phyloP scores from a whole-genome alignment of 75 land plant genomes.

The Cryptomeria japonica region DNA sequence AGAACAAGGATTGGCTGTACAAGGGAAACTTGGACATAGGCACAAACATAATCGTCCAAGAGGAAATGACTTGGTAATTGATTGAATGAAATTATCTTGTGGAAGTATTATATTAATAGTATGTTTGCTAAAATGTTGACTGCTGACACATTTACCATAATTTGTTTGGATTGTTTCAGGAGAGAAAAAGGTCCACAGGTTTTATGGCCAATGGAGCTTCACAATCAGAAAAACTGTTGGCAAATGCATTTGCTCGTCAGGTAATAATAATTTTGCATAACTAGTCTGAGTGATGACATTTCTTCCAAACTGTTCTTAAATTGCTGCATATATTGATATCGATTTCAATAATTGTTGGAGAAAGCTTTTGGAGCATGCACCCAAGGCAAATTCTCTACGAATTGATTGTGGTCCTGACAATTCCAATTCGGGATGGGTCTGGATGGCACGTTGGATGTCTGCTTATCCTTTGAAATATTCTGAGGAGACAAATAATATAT shows the following conservation, averaged over 20 bases:
- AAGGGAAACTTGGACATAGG: conserved; percentile 16
- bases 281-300: neutral
- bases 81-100: neutral
- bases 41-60: neutral
- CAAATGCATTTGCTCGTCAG: conserved; percentile 36
- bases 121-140: neutral
- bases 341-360: conserved; percentile 4
- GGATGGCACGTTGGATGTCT: conserved; percentile 90
- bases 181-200: conserved; percentile 2
- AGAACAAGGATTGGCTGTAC: conserved; percentile 47
- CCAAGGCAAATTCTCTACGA: conserved; percentile 38
- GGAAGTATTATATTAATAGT: neutral
- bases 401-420: conserved; percentile 48
- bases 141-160: neutral
- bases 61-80: conserved; percentile 5
- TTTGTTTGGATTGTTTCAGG: neutral
- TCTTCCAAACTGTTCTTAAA: neutral
- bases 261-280: conserved; percentile 9
- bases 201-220: conserved; percentile 4
- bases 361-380: conserved; percentile 47
- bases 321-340: neutral
- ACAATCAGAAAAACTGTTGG: conserved; percentile 16
- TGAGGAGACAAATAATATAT: conserved; percentile 22
- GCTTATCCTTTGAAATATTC: conserved; percentile 55
- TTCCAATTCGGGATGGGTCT: conserved; percentile 74